Base-by-base conservation (phyloP, 1,284 basidiomycete species). In the Chalciporus sp. region DNA sequence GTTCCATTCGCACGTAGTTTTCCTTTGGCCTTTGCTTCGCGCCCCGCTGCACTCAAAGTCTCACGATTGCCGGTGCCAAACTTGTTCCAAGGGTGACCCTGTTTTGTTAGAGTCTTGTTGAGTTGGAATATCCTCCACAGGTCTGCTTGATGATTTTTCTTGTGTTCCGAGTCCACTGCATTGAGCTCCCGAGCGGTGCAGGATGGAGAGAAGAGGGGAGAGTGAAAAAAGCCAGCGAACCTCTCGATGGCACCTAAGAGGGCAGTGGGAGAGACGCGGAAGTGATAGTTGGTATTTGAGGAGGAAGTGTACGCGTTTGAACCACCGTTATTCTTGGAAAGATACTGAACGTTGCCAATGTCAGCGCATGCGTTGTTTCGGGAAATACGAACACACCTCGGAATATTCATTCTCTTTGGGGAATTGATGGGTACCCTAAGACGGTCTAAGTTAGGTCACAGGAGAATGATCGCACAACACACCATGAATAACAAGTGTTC, bases 401-500 rank as follows among this genome's bases (percentile, higher is more conserved):
- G 85, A 87, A 70, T 98, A 98, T 60, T 95, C 95, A 67, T 96
- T 97, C 71, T 98, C 95, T 53, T 82, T 80, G 1, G 95, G 95
- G 73, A 87, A 97, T 72, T 88, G 81, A 60, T 85, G 83, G 6
- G 86, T 89, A 17, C 90, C 90, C 90, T 92, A 59, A 39, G 61
- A 58, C 47, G 48, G 46, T 52, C 57, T 59, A 47, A 49, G 49
- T 42, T 45, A 53, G 12, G 29, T 37, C 23, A 9, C 11, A 45
- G 17, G 23, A 37, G 12, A 46, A 27, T 4, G 46, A 46, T 31
- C 47, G 42, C 41, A 37, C 6, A 1, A 62, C 80, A 66, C 61
- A 92, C 92, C 91, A 99, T 92, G 74, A 99, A 99, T 60, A 98
- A 77, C 51, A 99, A 72, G 72, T 99, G 96, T 72, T 99, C 96